A percentile compares a stretch with the other conserved stretches of the same genome.
Evolutionary conservation across 2,329 filamentous ascomycete genomes (phyloP).

Genomic region (Ramularia collo-cygni): DNA sequence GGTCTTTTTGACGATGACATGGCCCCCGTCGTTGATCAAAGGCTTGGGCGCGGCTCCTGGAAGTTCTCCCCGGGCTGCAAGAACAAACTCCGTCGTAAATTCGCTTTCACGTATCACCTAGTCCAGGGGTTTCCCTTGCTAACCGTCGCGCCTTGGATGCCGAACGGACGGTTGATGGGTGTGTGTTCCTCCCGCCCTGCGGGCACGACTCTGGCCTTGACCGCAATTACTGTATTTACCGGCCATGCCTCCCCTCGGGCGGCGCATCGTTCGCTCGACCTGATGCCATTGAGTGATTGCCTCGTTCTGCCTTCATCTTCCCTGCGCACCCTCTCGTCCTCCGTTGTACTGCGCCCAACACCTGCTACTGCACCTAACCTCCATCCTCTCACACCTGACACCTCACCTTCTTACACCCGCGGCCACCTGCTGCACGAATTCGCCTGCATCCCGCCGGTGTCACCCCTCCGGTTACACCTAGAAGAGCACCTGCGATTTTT

Average conservation of each 20-base stretch:
- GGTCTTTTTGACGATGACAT: slow-evolving; percentile 5
- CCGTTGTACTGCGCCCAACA: too few species aligned
- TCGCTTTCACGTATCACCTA: slow-evolving; percentile 1
- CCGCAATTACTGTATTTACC: slow-evolving; percentile 10
- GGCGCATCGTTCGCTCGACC: too few species aligned
- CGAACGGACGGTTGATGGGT: slow-evolving; percentile 11
- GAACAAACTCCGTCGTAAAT: too few species aligned
- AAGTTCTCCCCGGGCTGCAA: too few species aligned
- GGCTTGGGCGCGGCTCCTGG: neutral
- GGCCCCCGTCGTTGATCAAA: slow-evolving; percentile 1
- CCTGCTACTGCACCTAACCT: too few species aligned
- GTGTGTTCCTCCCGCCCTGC: neutral
- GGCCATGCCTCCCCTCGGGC: slow-evolving; percentile 3
- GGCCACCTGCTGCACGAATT: neutral
- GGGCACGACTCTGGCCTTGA: slow-evolving; percentile 5
- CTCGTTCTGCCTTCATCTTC: slow-evolving; percentile 1
- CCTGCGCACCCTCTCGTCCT: neutral
- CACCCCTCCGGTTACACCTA: neutral
- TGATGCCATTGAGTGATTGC: slow-evolving; percentile 2
- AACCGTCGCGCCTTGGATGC: slow-evolving; percentile 5
- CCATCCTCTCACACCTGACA: neutral
- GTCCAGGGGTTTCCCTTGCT: neutral
- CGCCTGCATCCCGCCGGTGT: neutral
- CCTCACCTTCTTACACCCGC: slow-evolving; percentile 2
- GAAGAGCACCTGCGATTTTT: slow-evolving; percentile 1